These are phyloP conservation scores for Saccharomycopsis vini DNA, from an alignment of 805 yeast species.

Conservation along the genomic window DNA sequence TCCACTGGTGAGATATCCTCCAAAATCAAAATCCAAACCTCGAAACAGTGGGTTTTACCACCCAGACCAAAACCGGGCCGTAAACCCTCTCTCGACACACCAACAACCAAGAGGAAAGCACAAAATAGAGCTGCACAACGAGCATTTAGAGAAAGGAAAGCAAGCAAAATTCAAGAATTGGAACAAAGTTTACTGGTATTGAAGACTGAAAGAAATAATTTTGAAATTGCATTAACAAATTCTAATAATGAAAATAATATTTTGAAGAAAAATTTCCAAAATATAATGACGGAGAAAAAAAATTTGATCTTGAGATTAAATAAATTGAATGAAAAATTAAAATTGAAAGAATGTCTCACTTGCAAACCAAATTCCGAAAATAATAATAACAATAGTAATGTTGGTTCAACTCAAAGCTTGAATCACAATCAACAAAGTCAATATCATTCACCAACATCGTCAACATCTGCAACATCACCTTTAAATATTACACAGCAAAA, in stretches of 20 bases:
- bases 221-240: constrained; percentile 31
- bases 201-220: constrained; percentile 55
- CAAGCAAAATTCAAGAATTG: constrained; percentile 70
- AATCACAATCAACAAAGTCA: not conserved
- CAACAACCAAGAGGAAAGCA: constrained; percentile 79
- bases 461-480: no score
- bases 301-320: not conserved
- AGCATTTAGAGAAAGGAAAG: constrained; percentile 82
- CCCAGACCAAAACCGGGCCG: constrained; percentile 76
- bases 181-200: constrained; percentile 60
- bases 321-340: not conserved
- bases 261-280: constrained; percentile 15
- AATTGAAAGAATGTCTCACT: constrained; percentile 1
- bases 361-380: no score
- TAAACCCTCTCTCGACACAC: constrained; percentile 56
- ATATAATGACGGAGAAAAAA: constrained; percentile 8
- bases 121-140: constrained; percentile 93
- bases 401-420: not conserved
- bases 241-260: constrained; percentile 12
- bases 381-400: not conserved
- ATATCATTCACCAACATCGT: no score
- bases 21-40: constrained; percentile 38
- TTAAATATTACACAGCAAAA: no score
- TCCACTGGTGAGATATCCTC: not conserved
- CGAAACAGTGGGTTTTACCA: constrained; percentile 77